Conservation (phyloP, 2,329 filamentous ascomycete genomes). For the Sporothrix pallida region DNA sequence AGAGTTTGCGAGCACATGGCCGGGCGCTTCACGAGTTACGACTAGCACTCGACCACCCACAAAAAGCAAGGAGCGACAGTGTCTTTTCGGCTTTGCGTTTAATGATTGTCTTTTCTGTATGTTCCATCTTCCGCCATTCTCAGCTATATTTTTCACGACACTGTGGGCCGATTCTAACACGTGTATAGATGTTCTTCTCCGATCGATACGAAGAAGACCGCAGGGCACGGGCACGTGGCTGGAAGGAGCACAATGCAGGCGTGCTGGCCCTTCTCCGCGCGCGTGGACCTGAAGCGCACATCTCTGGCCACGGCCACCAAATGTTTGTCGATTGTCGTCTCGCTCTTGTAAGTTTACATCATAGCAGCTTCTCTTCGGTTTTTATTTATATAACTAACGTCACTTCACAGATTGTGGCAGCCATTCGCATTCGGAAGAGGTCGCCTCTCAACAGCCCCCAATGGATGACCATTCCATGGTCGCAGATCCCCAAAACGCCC, state of each 20-base stretch:
- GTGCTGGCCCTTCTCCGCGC: constrained; percentile 36
- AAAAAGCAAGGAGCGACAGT: constrained; percentile 36
- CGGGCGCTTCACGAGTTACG: constrained; percentile 37
- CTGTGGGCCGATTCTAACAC: neutral
- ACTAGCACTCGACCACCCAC: constrained; percentile 33
- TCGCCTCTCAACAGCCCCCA: constrained; percentile 34
- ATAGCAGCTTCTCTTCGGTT: too few relatives aligned
- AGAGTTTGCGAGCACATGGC: constrained; percentile 38
- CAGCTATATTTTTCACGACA: neutral
- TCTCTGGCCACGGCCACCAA: constrained; percentile 37
- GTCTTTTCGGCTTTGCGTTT: constrained; percentile 38
- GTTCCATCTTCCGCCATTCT: neutral
- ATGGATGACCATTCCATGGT: constrained; percentile 40
- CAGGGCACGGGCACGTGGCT: constrained; percentile 36
- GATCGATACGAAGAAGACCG: constrained; percentile 37
- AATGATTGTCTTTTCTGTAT: constrained; percentile 40
- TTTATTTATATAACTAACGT: neutral
- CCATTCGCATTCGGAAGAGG: constrained; percentile 35
- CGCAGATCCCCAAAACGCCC: constrained; percentile 34
- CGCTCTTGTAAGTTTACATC: constrained; percentile 32
- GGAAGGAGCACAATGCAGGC: constrained; percentile 38
- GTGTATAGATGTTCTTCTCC: constrained; percentile 37
- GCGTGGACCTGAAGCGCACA: constrained; percentile 36
- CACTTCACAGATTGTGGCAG: constrained; percentile 34
- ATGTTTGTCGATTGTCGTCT: constrained; percentile 40